phyloP scores from a whole-genome alignment of 495 filamentous ascomycete species.

The Podospora pseudopauciseta region DNA sequence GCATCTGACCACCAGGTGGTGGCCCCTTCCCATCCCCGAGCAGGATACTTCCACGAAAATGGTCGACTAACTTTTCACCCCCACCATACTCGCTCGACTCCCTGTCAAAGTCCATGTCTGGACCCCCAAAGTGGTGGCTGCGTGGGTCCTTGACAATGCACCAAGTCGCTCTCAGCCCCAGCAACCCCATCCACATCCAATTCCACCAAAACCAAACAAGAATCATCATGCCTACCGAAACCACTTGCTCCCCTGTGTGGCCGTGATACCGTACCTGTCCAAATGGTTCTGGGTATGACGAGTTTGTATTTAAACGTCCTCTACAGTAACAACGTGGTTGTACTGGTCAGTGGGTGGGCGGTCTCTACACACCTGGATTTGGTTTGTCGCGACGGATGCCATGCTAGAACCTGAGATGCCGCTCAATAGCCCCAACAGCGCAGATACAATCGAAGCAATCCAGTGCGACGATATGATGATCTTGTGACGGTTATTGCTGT shows the following conservation, averaged over 20 bases:
- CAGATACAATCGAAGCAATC: not conserved
- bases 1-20: too few species aligned
- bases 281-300: not conserved
- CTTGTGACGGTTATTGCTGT: not conserved
- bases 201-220: not conserved
- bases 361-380: not conserved
- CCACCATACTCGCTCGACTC: too few species aligned
- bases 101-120: not conserved
- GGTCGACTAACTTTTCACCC: too few species aligned
- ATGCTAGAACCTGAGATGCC: not conserved
- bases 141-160: not conserved
- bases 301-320: not conserved
- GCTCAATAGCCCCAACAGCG: not conserved
- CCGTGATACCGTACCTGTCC: not conserved
- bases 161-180: not conserved
- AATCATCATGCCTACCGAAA: not conserved
- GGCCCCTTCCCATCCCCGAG: too few species aligned
- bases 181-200: not conserved
- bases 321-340: not conserved
- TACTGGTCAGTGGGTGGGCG: not conserved
- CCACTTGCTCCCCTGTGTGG: not conserved
- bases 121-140: not conserved
- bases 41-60: too few species aligned
- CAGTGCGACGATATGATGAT: not conserved
- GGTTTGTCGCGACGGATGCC: not conserved